Conservation (phyloP, 805 yeast genomes). For the Candida anglica region DNA sequence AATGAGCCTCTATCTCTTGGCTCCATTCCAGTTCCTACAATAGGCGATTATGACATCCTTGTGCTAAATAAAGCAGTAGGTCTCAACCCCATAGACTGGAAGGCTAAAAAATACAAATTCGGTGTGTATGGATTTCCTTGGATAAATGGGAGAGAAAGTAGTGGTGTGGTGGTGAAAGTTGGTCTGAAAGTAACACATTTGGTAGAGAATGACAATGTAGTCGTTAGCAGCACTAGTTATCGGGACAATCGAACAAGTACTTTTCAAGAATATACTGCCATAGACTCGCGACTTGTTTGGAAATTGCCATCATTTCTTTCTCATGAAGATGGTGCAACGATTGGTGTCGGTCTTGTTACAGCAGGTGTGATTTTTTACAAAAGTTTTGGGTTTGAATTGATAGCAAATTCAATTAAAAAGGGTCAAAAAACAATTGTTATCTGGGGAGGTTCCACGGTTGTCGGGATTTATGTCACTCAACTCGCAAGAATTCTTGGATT, state of each 20-base stretch:
- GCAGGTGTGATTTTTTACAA: constrained; percentile 27
- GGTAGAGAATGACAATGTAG: constrained; percentile 32
- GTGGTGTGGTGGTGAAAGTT: constrained; percentile 33
- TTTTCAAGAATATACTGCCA: constrained; percentile 42
- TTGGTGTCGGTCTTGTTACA: constrained; percentile 47
- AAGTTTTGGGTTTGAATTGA: constrained; percentile 12
- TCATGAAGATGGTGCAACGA: constrained; percentile 39
- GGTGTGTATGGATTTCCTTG: constrained; percentile 47
- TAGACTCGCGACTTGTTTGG: constrained; percentile 44
- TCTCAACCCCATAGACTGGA: constrained; percentile 48
- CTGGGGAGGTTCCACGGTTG: constrained; percentile 51
- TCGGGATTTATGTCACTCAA: constrained; percentile 41
- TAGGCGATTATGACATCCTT: constrained; percentile 18
- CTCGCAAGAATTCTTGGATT: constrained; percentile 37
- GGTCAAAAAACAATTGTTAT: constrained; percentile 30
- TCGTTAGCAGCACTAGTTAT: constrained; percentile 44
- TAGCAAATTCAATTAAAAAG: constrained; percentile 5
- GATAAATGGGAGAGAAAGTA: constrained; percentile 47
- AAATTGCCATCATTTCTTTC: constrained; percentile 31
- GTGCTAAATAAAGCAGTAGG: constrained; percentile 32
- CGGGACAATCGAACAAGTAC: constrained; percentile 45
- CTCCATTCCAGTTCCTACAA: constrained; percentile 15
- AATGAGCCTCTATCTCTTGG: constrained; percentile 15
- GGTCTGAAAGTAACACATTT: constrained; percentile 29
- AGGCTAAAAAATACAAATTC: constrained; percentile 41